Evolutionary conservation across 2,329 filamentous ascomycete genomes (phyloP).

Genomic region (Thyridium curvatum): DNA sequence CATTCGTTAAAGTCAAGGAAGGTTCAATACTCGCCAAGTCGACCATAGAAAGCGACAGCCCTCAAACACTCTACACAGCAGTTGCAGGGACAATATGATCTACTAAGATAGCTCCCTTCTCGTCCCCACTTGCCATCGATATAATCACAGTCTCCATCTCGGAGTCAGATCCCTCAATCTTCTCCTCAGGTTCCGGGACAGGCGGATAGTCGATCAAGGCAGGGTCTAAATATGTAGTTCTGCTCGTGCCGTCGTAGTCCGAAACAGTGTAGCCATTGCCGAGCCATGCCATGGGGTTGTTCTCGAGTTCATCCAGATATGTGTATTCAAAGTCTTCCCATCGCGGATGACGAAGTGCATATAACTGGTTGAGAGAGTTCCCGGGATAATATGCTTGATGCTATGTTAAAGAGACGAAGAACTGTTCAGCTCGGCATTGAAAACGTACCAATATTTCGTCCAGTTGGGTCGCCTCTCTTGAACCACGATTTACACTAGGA

Average conservation of each 20-base stretch:
- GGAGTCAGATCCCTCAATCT: neutral
- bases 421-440: too few species aligned
- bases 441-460: neutral
- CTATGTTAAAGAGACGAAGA: too few species aligned
- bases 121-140: too few species aligned
- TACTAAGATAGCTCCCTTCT: too few species aligned
- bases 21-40: too few species aligned
- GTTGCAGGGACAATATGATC: too few species aligned
- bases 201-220: conserved; percentile 1
- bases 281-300: conserved; percentile 1
- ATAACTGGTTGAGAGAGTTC: conserved; percentile 1
- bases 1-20: too few species aligned
- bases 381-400: conserved; percentile 1
- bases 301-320: neutral
- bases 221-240: neutral
- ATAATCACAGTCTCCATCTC: neutral
- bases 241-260: neutral
- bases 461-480: neutral
- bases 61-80: too few species aligned
- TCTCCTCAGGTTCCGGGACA: neutral
- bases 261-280: conserved; percentile 1
- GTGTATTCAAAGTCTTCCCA: conserved; percentile 11
- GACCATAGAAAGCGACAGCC: too few species aligned
- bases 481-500: neutral
- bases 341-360: conserved; percentile 5